Base-by-base conservation (phyloP, 805 yeast species). In the Groenewaldozyma salmanticensis region DNA sequence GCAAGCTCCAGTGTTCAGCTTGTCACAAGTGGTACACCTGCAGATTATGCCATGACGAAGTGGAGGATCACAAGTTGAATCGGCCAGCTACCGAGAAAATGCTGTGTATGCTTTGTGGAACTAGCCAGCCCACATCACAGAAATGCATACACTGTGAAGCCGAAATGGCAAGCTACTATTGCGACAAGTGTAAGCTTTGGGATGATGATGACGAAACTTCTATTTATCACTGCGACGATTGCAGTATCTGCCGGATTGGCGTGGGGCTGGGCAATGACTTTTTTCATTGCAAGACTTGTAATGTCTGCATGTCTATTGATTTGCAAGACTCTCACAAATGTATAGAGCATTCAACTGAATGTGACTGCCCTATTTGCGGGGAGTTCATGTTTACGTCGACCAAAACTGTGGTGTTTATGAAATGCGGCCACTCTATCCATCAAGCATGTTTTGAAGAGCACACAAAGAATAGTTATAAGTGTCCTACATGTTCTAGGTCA, bases 401-500 rank as follows among this genome's bases (percentile, higher is more conserved):
- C 4, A 71, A 68, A 55, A 79, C 86, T 7, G 94, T 87, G 33
- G 94, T 86, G 17, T 87, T 88, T 58, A 86, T 88, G 95, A 67
- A 70, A 3, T 88, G 97, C 62, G 96, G 96, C 2, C 97, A 88
- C 61, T 84, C 95, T 31, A 88, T 88, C 44, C 97, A 88, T 62
- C 85, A 86, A 58, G 54, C 60, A 21, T 88, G 97, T 59, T 87
- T 77, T 58, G 79, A 79, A 46, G 90, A 84, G 49, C 78, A 81
- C 57, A 75, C 84, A n/a, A 72, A 77, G 50, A 86, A 82, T 56
- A 76, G 83, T 13, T 88, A 86, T 67, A 84, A 85, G 58, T 88
- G 97, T 59, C 97, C 97, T 1, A 71, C 84, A 2, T 88, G 97
- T 57, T 79, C 85, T 41, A 77, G 82, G 50, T 81, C 95, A 0